Evolutionary conservation across 2,329 filamentous ascomycete species (phyloP), one percentile per base, ranked within the genome.

Genomic region (Hypocreales sp.): DNA sequence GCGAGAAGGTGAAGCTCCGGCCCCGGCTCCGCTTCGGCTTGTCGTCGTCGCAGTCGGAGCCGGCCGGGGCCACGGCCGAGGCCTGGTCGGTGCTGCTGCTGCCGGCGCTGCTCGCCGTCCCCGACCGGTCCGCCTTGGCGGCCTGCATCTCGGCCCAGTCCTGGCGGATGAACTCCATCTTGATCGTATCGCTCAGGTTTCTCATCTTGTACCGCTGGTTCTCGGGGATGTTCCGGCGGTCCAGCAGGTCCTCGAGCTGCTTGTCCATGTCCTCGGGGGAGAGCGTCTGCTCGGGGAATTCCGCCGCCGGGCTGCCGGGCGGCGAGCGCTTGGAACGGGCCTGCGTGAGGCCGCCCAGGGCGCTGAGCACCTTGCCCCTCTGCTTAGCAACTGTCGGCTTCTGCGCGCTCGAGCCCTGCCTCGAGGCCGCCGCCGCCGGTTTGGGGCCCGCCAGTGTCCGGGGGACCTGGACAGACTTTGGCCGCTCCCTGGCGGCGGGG

Each of bases 151-250:
- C 78, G 6, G 70, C 72, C 62, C 80, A 82, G 47, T 94, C 81
- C 48, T 92, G 86, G 28, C 78, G 76, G 41, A 95, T 84, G 42
- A 98, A 92, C 46, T 95, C 86, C 47, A 84, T 81, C 55, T 98
- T 98, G 58, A 95, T 86, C 20, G 80, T 79, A 37, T 82, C 68
- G 35, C 81, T 83, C 33, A 98, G 60, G 31, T 76, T 86, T 24
- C 87, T 72, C 84, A 98, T 94, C 56, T 92, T 92, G 51, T 87
- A 83, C 30, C 87, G 69, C 62, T 93, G 84, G 37, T 93, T 80
- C 44, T 92, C 81, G 4, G 87, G 86, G 29, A 95, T 92, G 43
- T 95, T 93, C 36, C 87, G 71, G 12, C 86, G 74, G 47, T 93
- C 83, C 51, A 92, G 49, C 51, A 72, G 64, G 4, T 65, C 69